phyloP scores from a whole-genome alignment of 2,329 filamentous ascomycete species.

The Trichoderma aggressivum region DNA sequence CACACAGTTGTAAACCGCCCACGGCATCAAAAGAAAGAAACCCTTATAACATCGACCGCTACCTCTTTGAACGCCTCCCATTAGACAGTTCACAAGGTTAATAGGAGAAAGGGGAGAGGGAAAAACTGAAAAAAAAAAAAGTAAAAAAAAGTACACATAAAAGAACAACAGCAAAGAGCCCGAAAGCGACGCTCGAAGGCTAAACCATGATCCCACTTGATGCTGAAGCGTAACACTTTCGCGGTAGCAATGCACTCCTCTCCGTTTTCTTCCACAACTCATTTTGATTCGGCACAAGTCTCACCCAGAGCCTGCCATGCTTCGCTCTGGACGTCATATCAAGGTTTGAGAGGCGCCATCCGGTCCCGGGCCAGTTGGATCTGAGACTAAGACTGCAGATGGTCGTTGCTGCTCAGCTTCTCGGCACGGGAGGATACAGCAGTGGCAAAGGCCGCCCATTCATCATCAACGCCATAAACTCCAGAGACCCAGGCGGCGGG shows the following conservation, averaged over 20 bases:
- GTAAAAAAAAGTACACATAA: neutral
- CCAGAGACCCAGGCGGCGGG: neutral
- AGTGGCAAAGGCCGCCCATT: neutral
- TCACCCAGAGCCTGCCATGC: neutral
- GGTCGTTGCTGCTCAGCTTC: neutral
- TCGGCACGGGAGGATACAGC: neutral
- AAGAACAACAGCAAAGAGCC: neutral
- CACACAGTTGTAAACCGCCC: neutral
- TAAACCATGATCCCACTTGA: neutral
- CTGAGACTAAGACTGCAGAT: neutral
- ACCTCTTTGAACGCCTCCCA: slow-evolving; percentile 10
- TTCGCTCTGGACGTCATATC: no score
- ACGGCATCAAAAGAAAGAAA: neutral
- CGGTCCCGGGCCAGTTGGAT: neutral
- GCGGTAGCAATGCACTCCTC: neutral
- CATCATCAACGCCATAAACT: neutral
- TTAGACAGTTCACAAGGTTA: neutral
- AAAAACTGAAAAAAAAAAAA: neutral
- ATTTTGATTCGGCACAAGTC: neutral
- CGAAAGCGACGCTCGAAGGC: neutral
- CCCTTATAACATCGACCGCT: slow-evolving; percentile 5
- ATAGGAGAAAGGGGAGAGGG: neutral
- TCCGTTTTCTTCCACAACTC: neutral
- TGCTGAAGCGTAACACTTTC: neutral
- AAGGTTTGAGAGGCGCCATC: no score